These are phyloP conservation scores for Hirsutella rhossiliensis DNA, from an alignment of 2,329 filamentous ascomycete genomes.

Conservation along the genomic window DNA sequence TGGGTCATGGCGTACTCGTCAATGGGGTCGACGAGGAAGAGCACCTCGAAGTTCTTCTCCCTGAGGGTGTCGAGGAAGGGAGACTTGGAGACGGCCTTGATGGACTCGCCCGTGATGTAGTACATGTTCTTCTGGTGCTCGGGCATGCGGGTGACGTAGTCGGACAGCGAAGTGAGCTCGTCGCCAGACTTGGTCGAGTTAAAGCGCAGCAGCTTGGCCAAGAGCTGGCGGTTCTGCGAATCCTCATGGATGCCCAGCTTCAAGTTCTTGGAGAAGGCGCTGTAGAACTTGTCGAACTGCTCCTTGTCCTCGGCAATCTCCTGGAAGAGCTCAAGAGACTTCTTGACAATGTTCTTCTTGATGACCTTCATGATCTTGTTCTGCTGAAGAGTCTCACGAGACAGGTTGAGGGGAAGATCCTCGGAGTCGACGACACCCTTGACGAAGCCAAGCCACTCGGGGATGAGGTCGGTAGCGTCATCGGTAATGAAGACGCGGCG, in stretches of 20 bases:
- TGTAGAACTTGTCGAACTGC: constrained; percentile 99
- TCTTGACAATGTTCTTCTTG: constrained; percentile 99
- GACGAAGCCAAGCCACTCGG: constrained; percentile 98
- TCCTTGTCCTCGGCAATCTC: constrained; percentile 99
- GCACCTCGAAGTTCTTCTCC: constrained; percentile 98
- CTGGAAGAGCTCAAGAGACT: constrained; percentile 97
- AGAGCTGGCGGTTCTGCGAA: constrained; percentile 82
- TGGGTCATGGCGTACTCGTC: constrained; percentile 99
- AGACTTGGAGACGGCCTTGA: constrained; percentile 96
- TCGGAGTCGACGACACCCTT: constrained; percentile 99
- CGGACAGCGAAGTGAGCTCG: constrained; percentile 83
- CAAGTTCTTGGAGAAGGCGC: constrained; percentile 99
- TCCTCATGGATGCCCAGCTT: constrained; percentile 99
- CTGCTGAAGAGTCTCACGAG: constrained; percentile 99
- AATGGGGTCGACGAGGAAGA: constrained; percentile 98
- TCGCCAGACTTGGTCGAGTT: constrained; percentile 98
- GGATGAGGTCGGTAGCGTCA: constrained; percentile 96
- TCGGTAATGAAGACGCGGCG: constrained; percentile 99
- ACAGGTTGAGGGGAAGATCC: constrained; percentile 98
- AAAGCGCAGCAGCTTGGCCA: constrained; percentile 98
- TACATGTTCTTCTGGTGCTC: constrained; percentile 99
- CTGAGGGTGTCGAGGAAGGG: constrained; percentile 98
- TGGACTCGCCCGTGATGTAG: constrained; percentile 99
- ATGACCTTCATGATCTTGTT: constrained; percentile 99
- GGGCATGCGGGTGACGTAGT: constrained; percentile 98